Percentiles rank a stretch among this genome's conserved stretches.
Evolutionary conservation across 192 early-diverging fungal species (phyloP).

Genomic region (Geosiphon pyriformis): DNA sequence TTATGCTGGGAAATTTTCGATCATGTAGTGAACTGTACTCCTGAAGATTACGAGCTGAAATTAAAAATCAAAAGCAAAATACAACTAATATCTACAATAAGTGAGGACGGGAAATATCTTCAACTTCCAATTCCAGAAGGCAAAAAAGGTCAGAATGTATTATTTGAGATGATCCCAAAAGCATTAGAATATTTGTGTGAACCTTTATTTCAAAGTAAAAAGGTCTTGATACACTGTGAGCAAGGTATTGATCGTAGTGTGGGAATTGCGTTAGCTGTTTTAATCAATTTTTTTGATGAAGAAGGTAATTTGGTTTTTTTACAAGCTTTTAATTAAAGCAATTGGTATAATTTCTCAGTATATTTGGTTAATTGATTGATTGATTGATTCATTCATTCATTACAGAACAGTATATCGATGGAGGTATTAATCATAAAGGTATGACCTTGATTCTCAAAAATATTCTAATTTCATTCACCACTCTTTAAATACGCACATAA

Average conservation of each 20-base stretch:
- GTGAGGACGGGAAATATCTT: slow-evolving; percentile 42
- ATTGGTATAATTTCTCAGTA: not conserved
- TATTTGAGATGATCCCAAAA: slow-evolving; percentile 51
- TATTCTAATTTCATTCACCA: not conserved
- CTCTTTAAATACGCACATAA: slow-evolving; percentile 4
- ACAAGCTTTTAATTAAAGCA: too few relatives aligned
- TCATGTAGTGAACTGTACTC: slow-evolving; percentile 76
- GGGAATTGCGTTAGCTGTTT: slow-evolving; percentile 64
- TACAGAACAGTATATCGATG: slow-evolving; percentile 17
- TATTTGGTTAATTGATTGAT: not conserved
- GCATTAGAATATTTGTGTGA: slow-evolving; percentile 50
- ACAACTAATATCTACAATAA: too few relatives aligned
- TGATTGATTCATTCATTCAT: not conserved
- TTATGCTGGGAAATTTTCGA: slow-evolving; percentile 67
- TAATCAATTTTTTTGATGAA: slow-evolving; percentile 55
- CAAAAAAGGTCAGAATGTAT: slow-evolving; percentile 74
- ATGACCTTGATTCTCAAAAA: not conserved
- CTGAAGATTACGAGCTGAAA: slow-evolving; percentile 45
- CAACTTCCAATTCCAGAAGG: slow-evolving; percentile 79
- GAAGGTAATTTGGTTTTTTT: slow-evolving; percentile 23
- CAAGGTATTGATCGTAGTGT: slow-evolving; percentile 80
- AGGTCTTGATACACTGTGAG: slow-evolving; percentile 71
- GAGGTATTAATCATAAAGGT: slow-evolving; percentile 23
- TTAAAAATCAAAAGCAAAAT: too few relatives aligned
- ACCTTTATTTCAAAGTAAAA: slow-evolving; percentile 31